These are phyloP conservation scores for Lantana camara DNA, from an alignment of 257 asterid genomes.

Conservation along the genomic window DNA sequence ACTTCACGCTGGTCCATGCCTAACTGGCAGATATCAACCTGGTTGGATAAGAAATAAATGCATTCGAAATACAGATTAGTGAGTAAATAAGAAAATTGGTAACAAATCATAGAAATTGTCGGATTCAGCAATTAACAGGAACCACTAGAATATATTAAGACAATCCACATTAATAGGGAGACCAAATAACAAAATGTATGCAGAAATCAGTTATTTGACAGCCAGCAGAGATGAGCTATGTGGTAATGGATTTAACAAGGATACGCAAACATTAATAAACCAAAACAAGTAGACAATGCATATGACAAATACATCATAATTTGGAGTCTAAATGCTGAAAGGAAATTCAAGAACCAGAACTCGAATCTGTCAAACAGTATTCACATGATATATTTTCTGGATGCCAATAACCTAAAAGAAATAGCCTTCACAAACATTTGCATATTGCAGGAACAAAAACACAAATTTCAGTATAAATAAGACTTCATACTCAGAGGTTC, in stretches of 20 bases:
- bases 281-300: neutral
- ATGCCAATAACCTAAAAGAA: neutral
- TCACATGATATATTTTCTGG: neutral
- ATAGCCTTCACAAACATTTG: neutral
- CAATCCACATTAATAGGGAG: slow-evolving; percentile 7
- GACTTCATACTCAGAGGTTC: slow-evolving; percentile 12
- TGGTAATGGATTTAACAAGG: neutral
- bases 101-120: neutral
- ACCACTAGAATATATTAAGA: neutral
- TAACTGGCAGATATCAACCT: slow-evolving; percentile 92
- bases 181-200: neutral
- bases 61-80: neutral
- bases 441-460: neutral
- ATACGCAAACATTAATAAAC: neutral
- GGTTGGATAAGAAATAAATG: slow-evolving; percentile 22
- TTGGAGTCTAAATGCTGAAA: neutral
- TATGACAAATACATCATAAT: too few species aligned
- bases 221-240: neutral
- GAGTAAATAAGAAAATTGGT: neutral
- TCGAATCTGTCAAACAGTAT: neutral
- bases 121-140: slow-evolving; percentile 11
- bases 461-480: too few species aligned
- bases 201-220: neutral
- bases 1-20: slow-evolving; percentile 93
- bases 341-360: neutral